A percentile compares a stretch with the other conserved stretches of the same genome.
Evolutionary conservation across 1,284 basidiomycete species (phyloP).

Genomic region (Acaromyces ingoldii): DNA sequence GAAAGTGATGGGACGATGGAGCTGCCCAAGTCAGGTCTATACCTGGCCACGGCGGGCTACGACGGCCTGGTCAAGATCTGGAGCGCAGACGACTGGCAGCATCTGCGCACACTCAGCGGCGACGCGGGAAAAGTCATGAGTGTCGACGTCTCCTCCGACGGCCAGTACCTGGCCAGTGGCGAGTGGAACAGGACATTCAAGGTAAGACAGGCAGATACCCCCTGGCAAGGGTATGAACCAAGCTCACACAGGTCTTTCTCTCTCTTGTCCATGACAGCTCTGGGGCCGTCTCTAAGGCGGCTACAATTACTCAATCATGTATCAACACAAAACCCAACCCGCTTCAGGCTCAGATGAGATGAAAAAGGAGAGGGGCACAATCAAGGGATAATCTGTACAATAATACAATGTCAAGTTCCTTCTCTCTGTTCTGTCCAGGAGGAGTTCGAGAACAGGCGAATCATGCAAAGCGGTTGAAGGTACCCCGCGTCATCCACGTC

Average conservation of each 20-base stretch:
- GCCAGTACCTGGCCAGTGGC: constrained; percentile 19
- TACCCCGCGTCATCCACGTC: constrained; percentile 9
- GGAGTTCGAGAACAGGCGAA: neutral
- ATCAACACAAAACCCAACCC: neutral
- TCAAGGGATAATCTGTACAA: too few relatives aligned
- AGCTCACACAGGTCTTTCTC: too few relatives aligned
- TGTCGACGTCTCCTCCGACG: constrained; percentile 64
- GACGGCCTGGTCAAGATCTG: constrained; percentile 93
- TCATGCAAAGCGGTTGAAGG: neutral
- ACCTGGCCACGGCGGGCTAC: constrained; percentile 88
- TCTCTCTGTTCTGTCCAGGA: too few relatives aligned
- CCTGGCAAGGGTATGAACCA: too few relatives aligned
- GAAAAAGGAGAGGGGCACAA: neutral
- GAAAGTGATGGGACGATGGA: constrained; percentile 52
- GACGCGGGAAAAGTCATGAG: constrained; percentile 98
- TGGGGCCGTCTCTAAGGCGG: too few relatives aligned
- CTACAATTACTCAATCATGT: neutral
- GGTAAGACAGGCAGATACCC: too few relatives aligned
- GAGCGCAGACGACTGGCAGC: constrained; percentile 97
- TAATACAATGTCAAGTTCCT: too few relatives aligned
- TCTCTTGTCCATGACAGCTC: too few relatives aligned
- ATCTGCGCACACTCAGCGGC: constrained; percentile 78
- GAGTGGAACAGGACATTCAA: constrained; percentile 23
- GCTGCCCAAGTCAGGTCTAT: constrained; percentile 61
- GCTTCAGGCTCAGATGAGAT: neutral